Evolutionary conservation across 805 yeast species (phyloP).

Genomic region (Sporopachydermia quercuum): DNA sequence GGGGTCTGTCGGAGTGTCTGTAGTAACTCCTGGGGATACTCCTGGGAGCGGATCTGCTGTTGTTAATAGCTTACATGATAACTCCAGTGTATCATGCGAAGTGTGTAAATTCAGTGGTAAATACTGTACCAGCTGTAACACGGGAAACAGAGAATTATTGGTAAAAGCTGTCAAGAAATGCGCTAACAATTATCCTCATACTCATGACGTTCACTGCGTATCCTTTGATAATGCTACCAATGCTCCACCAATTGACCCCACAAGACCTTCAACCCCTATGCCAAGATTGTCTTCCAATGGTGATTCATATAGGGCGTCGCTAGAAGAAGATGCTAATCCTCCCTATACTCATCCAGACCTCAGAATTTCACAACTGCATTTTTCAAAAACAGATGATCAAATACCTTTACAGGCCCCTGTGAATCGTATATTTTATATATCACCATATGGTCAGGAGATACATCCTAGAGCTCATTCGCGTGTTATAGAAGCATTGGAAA

Average conservation of each 20-base stretch:
- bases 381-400: slow-evolving; percentile 29
- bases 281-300: slow-evolving; percentile 4
- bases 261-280: slow-evolving; percentile 6
- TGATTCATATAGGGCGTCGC: too few species aligned
- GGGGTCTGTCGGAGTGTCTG: too few species aligned
- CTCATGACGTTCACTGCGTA: too few species aligned
- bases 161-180: too few species aligned
- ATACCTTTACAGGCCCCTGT: slow-evolving; percentile 65
- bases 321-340: slow-evolving; percentile 44
- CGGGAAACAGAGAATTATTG: too few species aligned
- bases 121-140: neutral
- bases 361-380: slow-evolving; percentile 57
- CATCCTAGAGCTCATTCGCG: slow-evolving; percentile 58
- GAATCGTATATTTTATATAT: slow-evolving; percentile 58
- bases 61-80: neutral
- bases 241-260: neutral
- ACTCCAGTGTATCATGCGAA: too few species aligned
- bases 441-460: slow-evolving; percentile 79
- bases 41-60: too few species aligned
- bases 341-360: slow-evolving; percentile 71
- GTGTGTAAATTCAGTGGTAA: too few species aligned
- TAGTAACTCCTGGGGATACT: too few species aligned
- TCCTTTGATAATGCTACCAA: neutral
- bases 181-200: too few species aligned
- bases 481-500: slow-evolving; percentile 34